These are phyloP conservation scores for Capsicum pubescens DNA, from an alignment of 257 asterid genomes.

Conservation along the genomic window DNA sequence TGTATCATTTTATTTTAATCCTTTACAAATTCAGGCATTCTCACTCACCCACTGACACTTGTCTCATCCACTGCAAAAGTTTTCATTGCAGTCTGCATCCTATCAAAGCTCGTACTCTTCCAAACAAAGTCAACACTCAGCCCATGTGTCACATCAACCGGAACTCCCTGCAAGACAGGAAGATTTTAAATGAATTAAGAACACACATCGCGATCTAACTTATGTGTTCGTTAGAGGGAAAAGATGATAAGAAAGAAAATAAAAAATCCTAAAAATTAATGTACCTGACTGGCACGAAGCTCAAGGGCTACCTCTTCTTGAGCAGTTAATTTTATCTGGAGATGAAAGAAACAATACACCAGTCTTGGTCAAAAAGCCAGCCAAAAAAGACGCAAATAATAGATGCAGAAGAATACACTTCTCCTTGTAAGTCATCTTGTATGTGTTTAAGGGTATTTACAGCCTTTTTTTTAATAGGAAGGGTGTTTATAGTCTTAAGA, in stretches of 20 bases:
- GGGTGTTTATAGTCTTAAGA: neutral
- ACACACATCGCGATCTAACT: neutral
- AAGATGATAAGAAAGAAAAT: neutral
- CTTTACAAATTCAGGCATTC: conserved; percentile 2
- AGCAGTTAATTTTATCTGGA: conserved; percentile 89
- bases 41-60: conserved; percentile 96
- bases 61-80: conserved; percentile 99
- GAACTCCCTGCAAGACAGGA: conserved; percentile 74
- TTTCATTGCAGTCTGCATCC: conserved; percentile 99
- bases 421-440: neutral
- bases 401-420: neutral
- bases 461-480: neutral
- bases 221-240: neutral
- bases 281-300: conserved; percentile 94
- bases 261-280: neutral
- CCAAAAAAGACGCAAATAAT: conserved; percentile 4
- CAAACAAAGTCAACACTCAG: conserved; percentile 96
- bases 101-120: conserved; percentile 99
- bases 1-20: neutral
- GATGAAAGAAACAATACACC: conserved; percentile 25
- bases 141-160: conserved; percentile 90
- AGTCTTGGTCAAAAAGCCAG: neutral
- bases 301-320: conserved; percentile 99
- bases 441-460: neutral
- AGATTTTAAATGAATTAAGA: conserved; percentile 31